Conservation (phyloP, 1,284 basidiomycete genomes). For the Coniophora puteana region DNA sequence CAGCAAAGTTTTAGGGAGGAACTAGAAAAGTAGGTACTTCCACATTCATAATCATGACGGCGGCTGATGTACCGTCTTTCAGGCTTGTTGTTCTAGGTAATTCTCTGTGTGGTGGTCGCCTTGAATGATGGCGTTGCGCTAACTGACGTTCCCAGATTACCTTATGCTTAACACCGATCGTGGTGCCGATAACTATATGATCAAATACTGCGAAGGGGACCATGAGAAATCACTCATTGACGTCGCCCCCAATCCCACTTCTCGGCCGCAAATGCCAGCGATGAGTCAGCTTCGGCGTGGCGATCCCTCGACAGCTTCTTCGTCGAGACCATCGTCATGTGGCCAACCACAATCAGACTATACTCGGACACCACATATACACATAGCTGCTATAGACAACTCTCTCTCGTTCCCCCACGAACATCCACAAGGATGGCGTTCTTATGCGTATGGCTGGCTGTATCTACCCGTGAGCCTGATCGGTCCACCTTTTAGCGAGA, state of each 20-base stretch:
- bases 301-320: constrained; percentile 35
- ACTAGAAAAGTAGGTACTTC: constrained; percentile 69
- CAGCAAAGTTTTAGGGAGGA: constrained; percentile 84
- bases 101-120: constrained; percentile 1
- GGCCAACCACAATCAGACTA: constrained; percentile 40
- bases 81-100: constrained; percentile 80
- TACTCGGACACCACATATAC: constrained; percentile 57
- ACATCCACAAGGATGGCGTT: constrained; percentile 86
- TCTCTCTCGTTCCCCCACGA: constrained; percentile 89
- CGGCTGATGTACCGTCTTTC: constrained; percentile 9
- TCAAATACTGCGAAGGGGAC: constrained; percentile 77
- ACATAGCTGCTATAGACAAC: constrained; percentile 91
- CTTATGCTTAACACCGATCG: constrained; percentile 88
- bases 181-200: constrained; percentile 86
- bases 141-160: constrained; percentile 66
- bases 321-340: constrained; percentile 25
- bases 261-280: constrained; percentile 60
- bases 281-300: constrained; percentile 62
- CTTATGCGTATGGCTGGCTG: constrained; percentile 91
- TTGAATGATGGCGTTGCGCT: constrained; percentile 3
- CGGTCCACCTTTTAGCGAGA: constrained; percentile 79
- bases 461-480: constrained; percentile 86
- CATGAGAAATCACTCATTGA: constrained; percentile 73
- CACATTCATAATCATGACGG: too few species aligned
- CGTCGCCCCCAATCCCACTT: constrained; percentile 68